Conservation (phyloP, 163 green algal species). For the Chlamydomonas reinhardtii region DNA sequence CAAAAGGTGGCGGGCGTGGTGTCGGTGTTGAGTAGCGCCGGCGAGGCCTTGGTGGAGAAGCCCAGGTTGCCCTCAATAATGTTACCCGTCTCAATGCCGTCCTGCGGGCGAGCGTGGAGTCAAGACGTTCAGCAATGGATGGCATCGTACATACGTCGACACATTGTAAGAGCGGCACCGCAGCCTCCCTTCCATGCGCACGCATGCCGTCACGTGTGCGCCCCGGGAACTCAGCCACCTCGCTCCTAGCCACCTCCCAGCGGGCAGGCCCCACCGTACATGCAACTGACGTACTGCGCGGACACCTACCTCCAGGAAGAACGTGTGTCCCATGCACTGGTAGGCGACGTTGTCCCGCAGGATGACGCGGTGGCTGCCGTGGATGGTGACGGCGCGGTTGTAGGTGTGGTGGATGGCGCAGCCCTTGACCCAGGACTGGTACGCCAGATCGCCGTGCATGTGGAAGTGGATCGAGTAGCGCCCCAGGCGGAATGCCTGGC, state of each 20-base stretch:
- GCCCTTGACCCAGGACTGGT: conserved; percentile 54
- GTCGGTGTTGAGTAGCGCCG: conserved; percentile 80
- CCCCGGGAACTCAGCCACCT: too few species aligned
- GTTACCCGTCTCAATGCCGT: conserved; percentile 78
- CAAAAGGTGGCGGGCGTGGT: conserved; percentile 80
- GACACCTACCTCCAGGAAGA: conserved; percentile 73
- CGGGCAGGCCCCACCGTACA: too few species aligned
- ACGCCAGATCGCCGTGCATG: conserved; percentile 64
- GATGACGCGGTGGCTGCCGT: conserved; percentile 59
- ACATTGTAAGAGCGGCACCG: too few species aligned
- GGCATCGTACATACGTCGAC: too few species aligned
- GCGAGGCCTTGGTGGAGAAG: conserved; percentile 64
- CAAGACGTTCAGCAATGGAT: too few species aligned
- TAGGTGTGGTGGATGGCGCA: conserved; percentile 72
- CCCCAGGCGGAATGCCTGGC: conserved; percentile 72
- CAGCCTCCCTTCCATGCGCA: too few species aligned
- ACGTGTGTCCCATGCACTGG: conserved; percentile 70
- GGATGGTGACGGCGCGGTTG: conserved; percentile 67
- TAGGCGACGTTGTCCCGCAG: conserved; percentile 66
- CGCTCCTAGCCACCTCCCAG: too few species aligned
- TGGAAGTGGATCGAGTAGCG: conserved; percentile 83
- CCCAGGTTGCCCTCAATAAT: conserved; percentile 72
- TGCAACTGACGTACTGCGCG: neutral
- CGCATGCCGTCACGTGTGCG: too few species aligned
- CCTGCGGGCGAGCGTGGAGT: conserved; percentile 45